Evolutionary conservation across 345 rosid genomes (phyloP), one percentile per base, ranked within the genome.

Genomic region (Arabidopsis suecica): DNA sequence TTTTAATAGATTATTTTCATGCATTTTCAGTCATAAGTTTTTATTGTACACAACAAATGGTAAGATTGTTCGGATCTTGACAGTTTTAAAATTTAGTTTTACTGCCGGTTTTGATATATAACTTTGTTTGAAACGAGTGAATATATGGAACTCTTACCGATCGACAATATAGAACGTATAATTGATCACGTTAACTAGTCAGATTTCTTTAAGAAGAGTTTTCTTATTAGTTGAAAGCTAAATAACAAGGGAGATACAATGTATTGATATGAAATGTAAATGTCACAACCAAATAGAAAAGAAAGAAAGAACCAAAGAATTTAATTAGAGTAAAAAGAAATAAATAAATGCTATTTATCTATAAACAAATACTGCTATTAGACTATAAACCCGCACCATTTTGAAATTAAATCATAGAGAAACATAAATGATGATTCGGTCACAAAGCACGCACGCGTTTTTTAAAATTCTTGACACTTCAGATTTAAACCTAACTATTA

Each of bases 361-460:
- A 16, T 16, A 16, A 16, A 16, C 3, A 28, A 28, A 28, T 28
- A 28, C 30, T 28, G 30, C 1, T 25, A 61, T 10, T 34, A 16
- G 14, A 41, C 32, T 25, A 60, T 37, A 37, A 60, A 4, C 14
- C 38, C 37, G 10, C 20, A 55, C 32, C 6, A 28, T 28, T 25
- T 55, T 55, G 37, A 55, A 28, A 30, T 14, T 55, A 16, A 33
- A n/a, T 34, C 8, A 33, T 6, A 5, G 9, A 9, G 3, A 50
- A 22, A 22, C 22, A 9, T 50, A 10, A 10, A 7, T 20, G 10
- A 1, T 49, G 47, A 60, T 22, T 48, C 6, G 41, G 62, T 37
- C 54, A 53, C 45, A 63, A 73, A 32, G 36, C 37, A 62, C 44
- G 55, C 69, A 73, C 70, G 77, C 77, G 63, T 45, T 65, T 64